Base-by-base conservation (phyloP, 768 basidiomycete species). In the Hydnomerulius pinastri region DNA sequence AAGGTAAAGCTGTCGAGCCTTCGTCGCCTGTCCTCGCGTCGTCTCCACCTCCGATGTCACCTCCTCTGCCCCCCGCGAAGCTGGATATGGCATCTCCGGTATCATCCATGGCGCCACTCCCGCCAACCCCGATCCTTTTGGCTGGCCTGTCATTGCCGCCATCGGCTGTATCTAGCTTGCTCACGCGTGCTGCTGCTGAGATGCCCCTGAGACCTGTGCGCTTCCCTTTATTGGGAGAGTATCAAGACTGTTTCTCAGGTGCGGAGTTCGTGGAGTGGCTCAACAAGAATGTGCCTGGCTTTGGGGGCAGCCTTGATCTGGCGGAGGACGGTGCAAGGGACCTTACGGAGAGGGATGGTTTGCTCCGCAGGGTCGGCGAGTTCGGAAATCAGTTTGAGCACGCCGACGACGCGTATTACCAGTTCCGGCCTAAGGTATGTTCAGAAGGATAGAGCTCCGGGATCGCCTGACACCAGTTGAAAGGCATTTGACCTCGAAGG, bases 201-300 rank as follows among this genome's bases (percentile, higher is more conserved):
- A 71, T 93, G n/a, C 81, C 80, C 15, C 73, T 92, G 25, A 79
- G 84, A 28, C 71, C 87, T 6, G 76, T 93, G 25, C 83, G 86
- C 30, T 82, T 92, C 71, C 86, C 92, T 1, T 71, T 93, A 12
- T 63, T 93, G 10, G 91, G 91, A 39, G 90, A 92, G 72, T 93
- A 93, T 55, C 77, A 84, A 24, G 87, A 91, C 50, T 86, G 87
- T 51, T 95, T 96, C 69, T 85, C 83, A 13, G 94, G 94, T 24
- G 92, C 92, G 35, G 93, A 96, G 56, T 86, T 97, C 55, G 88
- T 87, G 8, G 77, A 79, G 4, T 97, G 92, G 92, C 68, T 97
- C 48, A 82, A 83, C 50, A 80, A 78, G 50, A 85, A 89, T 55
- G 84, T 95, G 2, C 80, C 82, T 53, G 90, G 81, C 7, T 87